These are phyloP conservation scores for Drechslerella coelobrocha DNA, from an alignment of 2,329 filamentous ascomycete species.

Conservation along the genomic window DNA sequence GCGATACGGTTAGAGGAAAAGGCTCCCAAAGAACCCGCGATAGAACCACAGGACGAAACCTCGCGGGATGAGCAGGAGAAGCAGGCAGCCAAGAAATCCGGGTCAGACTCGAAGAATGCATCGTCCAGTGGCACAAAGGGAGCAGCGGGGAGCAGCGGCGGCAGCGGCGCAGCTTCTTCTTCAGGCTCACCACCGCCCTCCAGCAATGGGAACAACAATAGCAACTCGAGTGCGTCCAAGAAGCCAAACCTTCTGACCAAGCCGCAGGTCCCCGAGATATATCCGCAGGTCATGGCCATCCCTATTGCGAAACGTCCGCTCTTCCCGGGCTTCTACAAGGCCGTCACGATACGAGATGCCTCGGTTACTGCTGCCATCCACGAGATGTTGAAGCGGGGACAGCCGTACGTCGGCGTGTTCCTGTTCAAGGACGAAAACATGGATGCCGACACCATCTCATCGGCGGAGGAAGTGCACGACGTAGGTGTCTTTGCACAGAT, in stretches of 20 bases:
- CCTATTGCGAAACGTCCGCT: slow-evolving; percentile 91
- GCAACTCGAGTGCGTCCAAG: slow-evolving; percentile 71
- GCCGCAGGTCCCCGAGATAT: slow-evolving; percentile 88
- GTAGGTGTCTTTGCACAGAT: slow-evolving; percentile 97
- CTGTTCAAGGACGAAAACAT: slow-evolving; percentile 94
- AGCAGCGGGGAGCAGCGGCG: slow-evolving; percentile 64
- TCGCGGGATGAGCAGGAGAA: slow-evolving; percentile 57
- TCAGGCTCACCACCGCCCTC: slow-evolving; percentile 61
- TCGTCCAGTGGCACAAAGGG: slow-evolving; percentile 62
- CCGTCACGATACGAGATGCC: slow-evolving; percentile 92
- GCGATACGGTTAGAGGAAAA: slow-evolving; percentile 52
- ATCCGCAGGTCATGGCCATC: slow-evolving; percentile 96
- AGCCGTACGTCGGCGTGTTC: slow-evolving; percentile 96
- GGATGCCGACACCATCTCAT: slow-evolving; percentile 92
- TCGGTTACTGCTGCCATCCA: slow-evolving; percentile 90
- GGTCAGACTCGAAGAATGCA: slow-evolving; percentile 53
- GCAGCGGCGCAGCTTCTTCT: too few relatives aligned
- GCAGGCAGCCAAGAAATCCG: slow-evolving; percentile 62
- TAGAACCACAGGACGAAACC: slow-evolving; percentile 57
- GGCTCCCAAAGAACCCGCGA: slow-evolving; percentile 60
- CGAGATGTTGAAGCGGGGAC: slow-evolving; percentile 94
- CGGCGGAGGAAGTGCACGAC: slow-evolving; percentile 88
- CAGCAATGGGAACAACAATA: slow-evolving; percentile 71
- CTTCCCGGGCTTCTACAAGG: slow-evolving; percentile 98
- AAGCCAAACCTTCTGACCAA: slow-evolving; percentile 79